Base-by-base conservation (phyloP, 2,329 filamentous ascomycete genomes). In the Aspergillus brunneoviolaceus region DNA sequence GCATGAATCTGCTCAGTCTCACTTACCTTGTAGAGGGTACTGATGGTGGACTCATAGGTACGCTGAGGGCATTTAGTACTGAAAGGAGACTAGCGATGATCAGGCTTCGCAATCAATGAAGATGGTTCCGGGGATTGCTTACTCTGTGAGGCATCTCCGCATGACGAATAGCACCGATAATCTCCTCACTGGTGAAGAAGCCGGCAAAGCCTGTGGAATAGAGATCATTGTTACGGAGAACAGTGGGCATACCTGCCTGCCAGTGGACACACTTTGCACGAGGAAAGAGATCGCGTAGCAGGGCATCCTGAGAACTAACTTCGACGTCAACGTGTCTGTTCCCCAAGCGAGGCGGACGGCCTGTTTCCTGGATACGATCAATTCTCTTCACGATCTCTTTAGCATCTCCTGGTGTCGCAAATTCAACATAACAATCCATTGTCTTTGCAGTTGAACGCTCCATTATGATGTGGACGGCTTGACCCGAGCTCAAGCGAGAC, bases 401-500 rank as follows among this genome's bases (percentile, higher is more conserved):
- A 0, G 82, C 82, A 63, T 80, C 78, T 10, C 60, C 58, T 1
- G 56, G 45, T 5, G 68, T 72, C 3, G 65, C 55, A 39, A 84
- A 76, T 58, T 85, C 82, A 45, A 83, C 75, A 63, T 76, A 85
- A 60, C 77, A 81, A 55, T 84, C 81, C 77, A 82, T 82, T 1
- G 82, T 84, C 73, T 84, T 85, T 19, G 80, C 81, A n/a, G 81
- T 83, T 23, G 80, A 77, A 23, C 82, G 80, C 62, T 85, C 83
- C 82, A 85, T 84, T 59, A 84, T 81, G 62, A 85, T 82, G 64
- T 85, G 83, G n/a, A 84, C 74, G 0, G 81, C 74, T 49, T 74
- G 79, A 29, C 80, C 82, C 19, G 69, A 65, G 19, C 81, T 65
- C 39, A 80, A 67, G 16, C 73, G 72, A 39, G 79, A 76, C 62